phyloP scores from a whole-genome alignment of 2,329 filamentous ascomycete genomes.

The Neopestalotiopsis rosae region DNA sequence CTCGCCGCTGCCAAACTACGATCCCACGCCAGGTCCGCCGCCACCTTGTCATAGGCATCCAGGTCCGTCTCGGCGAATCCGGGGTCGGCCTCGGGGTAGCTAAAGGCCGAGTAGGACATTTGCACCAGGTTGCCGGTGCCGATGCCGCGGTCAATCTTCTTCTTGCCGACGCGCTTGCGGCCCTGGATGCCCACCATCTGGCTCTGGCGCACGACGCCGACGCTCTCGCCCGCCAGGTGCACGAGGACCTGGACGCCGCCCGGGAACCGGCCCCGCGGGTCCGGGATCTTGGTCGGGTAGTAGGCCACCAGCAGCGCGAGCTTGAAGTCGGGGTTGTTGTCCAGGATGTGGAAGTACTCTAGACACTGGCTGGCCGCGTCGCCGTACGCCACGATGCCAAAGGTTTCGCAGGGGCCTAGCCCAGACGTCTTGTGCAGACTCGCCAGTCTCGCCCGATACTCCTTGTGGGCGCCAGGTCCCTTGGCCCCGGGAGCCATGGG shows the following conservation, averaged over 20 bases:
- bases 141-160: constrained; percentile 40
- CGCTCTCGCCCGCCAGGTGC: constrained; percentile 45
- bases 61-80: constrained; percentile 77
- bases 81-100: constrained; percentile 51
- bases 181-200: constrained; percentile 53
- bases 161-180: constrained; percentile 41
- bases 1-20: constrained; percentile 65
- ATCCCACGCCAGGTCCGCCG: constrained; percentile 72
- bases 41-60: constrained; percentile 69
- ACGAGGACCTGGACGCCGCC: constrained; percentile 44
- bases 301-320: constrained; percentile 50
- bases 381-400: constrained; percentile 50
- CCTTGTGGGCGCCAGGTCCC: constrained; percentile 21
- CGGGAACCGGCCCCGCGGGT: constrained; percentile 47
- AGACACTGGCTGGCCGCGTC: constrained; percentile 49
- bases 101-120: constrained; percentile 45
- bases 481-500: constrained; percentile 40
- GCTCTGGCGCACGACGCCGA: constrained; percentile 46
- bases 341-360: constrained; percentile 49
- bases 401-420: constrained; percentile 47
- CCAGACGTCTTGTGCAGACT: constrained; percentile 36
- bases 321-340: constrained; percentile 50
- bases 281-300: constrained; percentile 50
- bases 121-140: constrained; percentile 43
- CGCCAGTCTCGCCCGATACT: constrained; percentile 41